phyloP scores from a whole-genome alignment of 2,329 filamentous ascomycete species.

The Colletotrichum gloeosporioides region DNA sequence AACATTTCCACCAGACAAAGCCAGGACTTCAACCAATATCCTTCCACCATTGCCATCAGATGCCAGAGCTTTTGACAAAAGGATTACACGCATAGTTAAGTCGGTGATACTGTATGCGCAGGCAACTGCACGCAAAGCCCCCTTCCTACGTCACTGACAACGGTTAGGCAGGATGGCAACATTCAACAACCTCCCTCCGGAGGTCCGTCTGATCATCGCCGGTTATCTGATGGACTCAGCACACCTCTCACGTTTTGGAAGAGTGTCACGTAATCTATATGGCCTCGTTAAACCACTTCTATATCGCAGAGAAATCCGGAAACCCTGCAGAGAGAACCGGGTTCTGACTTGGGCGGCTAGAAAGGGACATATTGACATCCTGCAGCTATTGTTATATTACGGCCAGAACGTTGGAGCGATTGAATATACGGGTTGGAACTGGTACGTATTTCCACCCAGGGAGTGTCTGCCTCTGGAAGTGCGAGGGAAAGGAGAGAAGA shows the following conservation, averaged over 20 bases:
- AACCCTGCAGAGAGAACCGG: not conserved
- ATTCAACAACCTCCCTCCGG: not conserved
- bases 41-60: not conserved
- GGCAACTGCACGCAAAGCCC: not conserved
- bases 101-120: not conserved
- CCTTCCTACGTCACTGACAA: not conserved
- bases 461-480: not conserved
- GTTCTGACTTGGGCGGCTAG: not conserved
- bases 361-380: not conserved
- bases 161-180: not conserved
- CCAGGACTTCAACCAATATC: not conserved
- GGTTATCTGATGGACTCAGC: not conserved
- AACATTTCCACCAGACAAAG: not conserved
- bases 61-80: not conserved
- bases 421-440: not conserved
- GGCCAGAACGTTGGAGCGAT: not conserved
- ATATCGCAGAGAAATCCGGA: not conserved
- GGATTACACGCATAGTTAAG: not conserved
- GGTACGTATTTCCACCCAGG: not conserved
- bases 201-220: not conserved
- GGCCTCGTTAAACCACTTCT: not conserved
- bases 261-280: not conserved
- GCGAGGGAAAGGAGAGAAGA: not conserved
- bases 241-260: not conserved
- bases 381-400: not conserved